phyloP scores from a whole-genome alignment of 2,329 filamentous ascomycete genomes.

The Hymenoscyphus infarciens region DNA sequence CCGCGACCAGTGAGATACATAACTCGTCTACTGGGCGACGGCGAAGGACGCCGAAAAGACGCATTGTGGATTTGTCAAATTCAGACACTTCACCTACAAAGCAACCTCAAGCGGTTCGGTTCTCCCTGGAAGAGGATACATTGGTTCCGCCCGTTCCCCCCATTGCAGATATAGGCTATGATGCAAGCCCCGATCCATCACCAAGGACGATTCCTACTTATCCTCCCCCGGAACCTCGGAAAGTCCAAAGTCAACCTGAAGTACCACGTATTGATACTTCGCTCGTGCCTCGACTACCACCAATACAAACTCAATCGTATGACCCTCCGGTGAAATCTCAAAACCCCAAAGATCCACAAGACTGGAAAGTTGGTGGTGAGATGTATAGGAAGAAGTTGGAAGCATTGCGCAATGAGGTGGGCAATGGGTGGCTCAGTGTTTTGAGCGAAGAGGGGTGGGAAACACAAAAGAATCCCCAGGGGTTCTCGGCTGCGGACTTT shows the following conservation, averaged over 20 bases:
- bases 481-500: constrained; percentile 31
- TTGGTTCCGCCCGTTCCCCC: constrained; percentile 15
- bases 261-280: constrained; percentile 31
- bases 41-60: constrained; percentile 56
- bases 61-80: constrained; percentile 62
- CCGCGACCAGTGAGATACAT: constrained; percentile 55
- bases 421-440: constrained; percentile 81
- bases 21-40: constrained; percentile 56
- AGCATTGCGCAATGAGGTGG: constrained; percentile 77
- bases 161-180: constrained; percentile 29
- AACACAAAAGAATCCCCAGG: constrained; percentile 29
- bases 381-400: constrained; percentile 87
- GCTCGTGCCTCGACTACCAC: constrained; percentile 28
- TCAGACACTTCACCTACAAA: constrained; percentile 33
- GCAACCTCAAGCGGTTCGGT: constrained; percentile 20
- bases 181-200: constrained; percentile 33
- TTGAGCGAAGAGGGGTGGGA: constrained; percentile 75
- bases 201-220: constrained; percentile 32
- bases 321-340: constrained; percentile 23
- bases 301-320: constrained; percentile 27
- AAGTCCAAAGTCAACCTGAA: constrained; percentile 26
- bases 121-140: constrained; percentile 26
- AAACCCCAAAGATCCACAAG: constrained; percentile 37
- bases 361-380: constrained; percentile 69
- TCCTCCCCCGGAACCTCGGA: constrained; percentile 30